Evolutionary conservation across 2,329 filamentous ascomycete species (phyloP).

Genomic region (Phaeosphaeria sp.): DNA sequence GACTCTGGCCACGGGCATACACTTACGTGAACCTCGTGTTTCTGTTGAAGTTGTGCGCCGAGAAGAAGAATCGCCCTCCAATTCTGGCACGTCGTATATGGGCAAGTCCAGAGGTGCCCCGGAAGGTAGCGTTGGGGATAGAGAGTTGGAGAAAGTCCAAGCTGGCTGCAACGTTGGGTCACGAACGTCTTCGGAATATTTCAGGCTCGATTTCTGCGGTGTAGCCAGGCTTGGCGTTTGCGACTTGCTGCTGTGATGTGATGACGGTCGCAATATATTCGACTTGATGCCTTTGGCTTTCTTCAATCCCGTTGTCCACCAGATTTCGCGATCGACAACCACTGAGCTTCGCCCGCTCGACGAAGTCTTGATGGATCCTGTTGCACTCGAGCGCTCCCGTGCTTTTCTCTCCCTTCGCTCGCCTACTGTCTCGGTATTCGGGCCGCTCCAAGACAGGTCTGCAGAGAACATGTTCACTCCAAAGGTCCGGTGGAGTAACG

Average conservation of each 20-base stretch:
- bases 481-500: slow-evolving; percentile 11
- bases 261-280: slow-evolving; percentile 24
- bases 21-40: slow-evolving; percentile 38
- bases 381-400: slow-evolving; percentile 29
- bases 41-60: slow-evolving; percentile 35
- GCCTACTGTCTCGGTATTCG: slow-evolving; percentile 46
- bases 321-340: slow-evolving; percentile 33
- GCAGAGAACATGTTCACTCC: slow-evolving; percentile 45
- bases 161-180: slow-evolving; percentile 38
- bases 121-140: slow-evolving; percentile 41
- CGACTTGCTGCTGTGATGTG: slow-evolving; percentile 23
- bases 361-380: slow-evolving; percentile 36
- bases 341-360: slow-evolving; percentile 34
- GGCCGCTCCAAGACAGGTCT: slow-evolving; percentile 47
- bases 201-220: slow-evolving; percentile 8
- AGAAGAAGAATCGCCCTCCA: slow-evolving; percentile 41
- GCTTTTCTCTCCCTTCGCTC: slow-evolving; percentile 44
- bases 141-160: slow-evolving; percentile 38
- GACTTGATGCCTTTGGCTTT: slow-evolving; percentile 38
- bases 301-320: slow-evolving; percentile 42
- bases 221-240: slow-evolving; percentile 9
- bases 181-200: slow-evolving; percentile 18
- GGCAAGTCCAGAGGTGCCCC: slow-evolving; percentile 38
- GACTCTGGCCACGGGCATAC: background rate
- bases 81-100: slow-evolving; percentile 34